phyloP scores from a whole-genome alignment of 106 monocot genomes.

The Dioscorea alata region DNA sequence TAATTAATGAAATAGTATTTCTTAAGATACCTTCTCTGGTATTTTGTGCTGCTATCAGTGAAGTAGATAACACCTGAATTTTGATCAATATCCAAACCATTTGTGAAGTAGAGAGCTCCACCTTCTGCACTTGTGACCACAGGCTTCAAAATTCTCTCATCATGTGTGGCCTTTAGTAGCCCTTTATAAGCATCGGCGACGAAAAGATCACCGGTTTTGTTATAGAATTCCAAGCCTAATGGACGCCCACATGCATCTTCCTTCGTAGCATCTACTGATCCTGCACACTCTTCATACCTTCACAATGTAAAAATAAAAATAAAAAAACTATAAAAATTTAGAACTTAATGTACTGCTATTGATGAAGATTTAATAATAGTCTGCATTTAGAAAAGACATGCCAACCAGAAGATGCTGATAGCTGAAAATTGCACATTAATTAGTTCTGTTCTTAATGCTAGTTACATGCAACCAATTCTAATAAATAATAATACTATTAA shows the following conservation, averaged over 20 bases:
- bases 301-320: not conserved
- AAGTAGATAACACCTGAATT: conserved; percentile 56
- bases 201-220: conserved; percentile 47
- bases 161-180: conserved; percentile 17
- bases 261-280: conserved; percentile 12
- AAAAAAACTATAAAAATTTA: not conserved
- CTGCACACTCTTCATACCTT: conserved; percentile 43
- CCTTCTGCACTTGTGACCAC: conserved; percentile 19
- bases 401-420: too few relatives aligned
- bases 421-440: too few relatives aligned
- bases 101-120: conserved; percentile 38
- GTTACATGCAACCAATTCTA: too few relatives aligned
- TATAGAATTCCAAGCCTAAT: conserved; percentile 51
- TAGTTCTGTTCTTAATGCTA: too few relatives aligned
- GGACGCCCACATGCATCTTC: conserved; percentile 69
- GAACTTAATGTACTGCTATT: too few relatives aligned
- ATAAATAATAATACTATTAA: too few relatives aligned
- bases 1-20: too few relatives aligned
- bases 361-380: too few relatives aligned
- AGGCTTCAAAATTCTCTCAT: conserved; percentile 13
- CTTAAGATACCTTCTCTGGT: conserved; percentile 48
- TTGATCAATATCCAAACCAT: conserved; percentile 57
- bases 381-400: too few relatives aligned
- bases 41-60: conserved; percentile 53
- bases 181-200: conserved; percentile 77